phyloP scores from a whole-genome alignment of 2,329 filamentous ascomycete species.

The Pseudogymnoascus sp. region DNA sequence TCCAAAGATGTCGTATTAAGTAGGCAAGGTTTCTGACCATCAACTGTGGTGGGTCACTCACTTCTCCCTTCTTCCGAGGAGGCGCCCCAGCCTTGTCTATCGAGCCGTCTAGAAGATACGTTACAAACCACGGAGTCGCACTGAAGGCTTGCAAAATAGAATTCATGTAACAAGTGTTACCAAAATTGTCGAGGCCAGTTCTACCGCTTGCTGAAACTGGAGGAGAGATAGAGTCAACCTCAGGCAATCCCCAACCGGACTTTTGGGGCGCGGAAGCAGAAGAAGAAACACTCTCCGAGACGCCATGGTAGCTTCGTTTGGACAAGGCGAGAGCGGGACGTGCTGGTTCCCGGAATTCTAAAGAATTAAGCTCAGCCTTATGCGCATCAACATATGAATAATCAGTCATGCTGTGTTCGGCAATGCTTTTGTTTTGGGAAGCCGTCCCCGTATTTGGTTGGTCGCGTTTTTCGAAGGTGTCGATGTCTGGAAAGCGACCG shows the following conservation, averaged over 20 bases:
- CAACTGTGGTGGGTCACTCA: slow-evolving; percentile 46
- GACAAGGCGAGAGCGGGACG: slow-evolving; percentile 47
- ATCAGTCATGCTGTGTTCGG: slow-evolving; percentile 40
- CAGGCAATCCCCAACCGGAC: slow-evolving; percentile 32
- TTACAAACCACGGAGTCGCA: slow-evolving; percentile 61
- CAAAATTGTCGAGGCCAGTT: slow-evolving; percentile 73
- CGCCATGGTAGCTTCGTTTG: slow-evolving; percentile 69
- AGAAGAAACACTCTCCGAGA: slow-evolving; percentile 50
- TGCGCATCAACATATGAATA: slow-evolving; percentile 13
- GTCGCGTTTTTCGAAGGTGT: slow-evolving; percentile 31
- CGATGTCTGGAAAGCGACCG: slow-evolving; percentile 63
- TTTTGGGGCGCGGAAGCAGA: slow-evolving; percentile 36
- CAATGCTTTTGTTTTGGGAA: slow-evolving; percentile 45
- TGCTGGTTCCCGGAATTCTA: slow-evolving; percentile 28
- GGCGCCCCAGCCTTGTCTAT: slow-evolving; percentile 60
- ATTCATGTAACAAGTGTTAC: slow-evolving; percentile 86
- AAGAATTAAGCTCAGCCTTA: slow-evolving; percentile 25
- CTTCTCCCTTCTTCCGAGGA: slow-evolving; percentile 54
- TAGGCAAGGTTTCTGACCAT: slow-evolving; percentile 54
- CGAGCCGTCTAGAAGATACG: slow-evolving; percentile 52
- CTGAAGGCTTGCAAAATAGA: slow-evolving; percentile 79
- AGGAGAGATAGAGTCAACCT: slow-evolving; percentile 34
- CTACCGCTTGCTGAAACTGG: slow-evolving; percentile 44
- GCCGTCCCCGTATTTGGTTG: slow-evolving; percentile 42
- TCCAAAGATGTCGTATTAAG: slow-evolving; percentile 39